Base-by-base conservation (phyloP, 345 rosid species). In the Corchorus olitorius region DNA sequence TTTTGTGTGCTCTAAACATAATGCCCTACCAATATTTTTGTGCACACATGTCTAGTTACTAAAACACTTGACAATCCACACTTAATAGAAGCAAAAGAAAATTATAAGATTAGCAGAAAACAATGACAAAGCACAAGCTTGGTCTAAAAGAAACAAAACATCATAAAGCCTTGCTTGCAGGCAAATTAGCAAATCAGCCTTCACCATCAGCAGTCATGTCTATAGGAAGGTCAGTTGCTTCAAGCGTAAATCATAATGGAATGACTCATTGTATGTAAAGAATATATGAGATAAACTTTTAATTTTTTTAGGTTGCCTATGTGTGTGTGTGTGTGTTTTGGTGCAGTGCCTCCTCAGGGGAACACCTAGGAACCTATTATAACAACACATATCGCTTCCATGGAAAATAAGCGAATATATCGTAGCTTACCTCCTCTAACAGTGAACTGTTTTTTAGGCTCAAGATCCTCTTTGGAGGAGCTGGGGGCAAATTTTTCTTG, bases 391-490 rank as follows among this genome's bases (percentile, higher is more conserved):
- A 45, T 43, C 27, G 17, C 20, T 56, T 3, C 53, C 55, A 49
- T 55, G 59, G 69, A 17, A 27, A 54, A 79, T 4, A 65, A 4
- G 58, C 41, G 68, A 76, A 80, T 75, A 22, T 43, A 61, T 6
- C 10, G 15, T 49, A 52, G 62, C 80, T 62, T 80, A 96, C 98
- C 92, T 96, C 97, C 83, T 96, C 98, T 75, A 96, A 85, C 43
- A 82, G 83, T 53, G 73, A 67, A 75, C 78, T 79, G 85, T 77
- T 86, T 85, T 85, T 92, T 76, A 82, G 59, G 69, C 90, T 89
- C 83, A 96, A 72, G 46, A 91, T 70, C 81, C 74, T 90, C 87
- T 82, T 96, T 45, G 98, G 89, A 76, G 99, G 99, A 80, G 92
- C 84, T 53, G 83, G 87, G 65, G 99, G 98, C 54, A 93, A 58